Evolutionary conservation across 306 rosid species (phyloP).

Genomic region (Lathyrus aphaca): DNA sequence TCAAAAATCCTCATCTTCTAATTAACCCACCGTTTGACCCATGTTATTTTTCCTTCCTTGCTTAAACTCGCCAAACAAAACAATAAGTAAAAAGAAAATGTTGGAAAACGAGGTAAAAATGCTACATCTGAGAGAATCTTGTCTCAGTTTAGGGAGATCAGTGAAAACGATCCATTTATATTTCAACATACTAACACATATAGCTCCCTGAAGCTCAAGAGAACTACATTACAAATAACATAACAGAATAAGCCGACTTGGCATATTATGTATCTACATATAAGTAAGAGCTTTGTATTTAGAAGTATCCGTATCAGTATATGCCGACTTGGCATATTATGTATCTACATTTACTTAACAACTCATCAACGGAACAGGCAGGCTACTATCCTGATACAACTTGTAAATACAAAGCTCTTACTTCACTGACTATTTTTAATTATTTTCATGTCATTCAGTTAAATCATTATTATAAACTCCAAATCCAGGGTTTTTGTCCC

Average conservation of each 20-base stretch:
- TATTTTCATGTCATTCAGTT: too few relatives aligned
- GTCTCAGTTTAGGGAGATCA: neutral
- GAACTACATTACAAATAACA: too few relatives aligned
- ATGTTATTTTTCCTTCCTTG: neutral
- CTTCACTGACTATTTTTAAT: too few relatives aligned
- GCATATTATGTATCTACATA: neutral
- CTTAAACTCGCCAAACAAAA: neutral
- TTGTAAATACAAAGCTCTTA: too few relatives aligned
- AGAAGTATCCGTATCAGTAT: neutral
- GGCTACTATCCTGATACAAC: too few relatives aligned
- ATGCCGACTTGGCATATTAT: neutral
- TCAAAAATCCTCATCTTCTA: neutral
- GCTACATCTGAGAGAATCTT: neutral
- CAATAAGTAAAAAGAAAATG: neutral
- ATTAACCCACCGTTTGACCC: neutral
- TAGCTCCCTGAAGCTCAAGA: too few relatives aligned
- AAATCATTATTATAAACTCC: too few relatives aligned
- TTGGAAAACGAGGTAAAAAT: neutral
- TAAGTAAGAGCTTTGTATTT: neutral
- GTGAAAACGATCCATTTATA: neutral
- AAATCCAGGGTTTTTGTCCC: too few relatives aligned
- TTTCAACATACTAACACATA: too few relatives aligned
- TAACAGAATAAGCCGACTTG: too few relatives aligned
- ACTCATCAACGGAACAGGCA: neutral
- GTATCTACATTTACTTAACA: neutral